phyloP scores from a whole-genome alignment of 176 grass and related monocot species.

The Juncus effusus region DNA sequence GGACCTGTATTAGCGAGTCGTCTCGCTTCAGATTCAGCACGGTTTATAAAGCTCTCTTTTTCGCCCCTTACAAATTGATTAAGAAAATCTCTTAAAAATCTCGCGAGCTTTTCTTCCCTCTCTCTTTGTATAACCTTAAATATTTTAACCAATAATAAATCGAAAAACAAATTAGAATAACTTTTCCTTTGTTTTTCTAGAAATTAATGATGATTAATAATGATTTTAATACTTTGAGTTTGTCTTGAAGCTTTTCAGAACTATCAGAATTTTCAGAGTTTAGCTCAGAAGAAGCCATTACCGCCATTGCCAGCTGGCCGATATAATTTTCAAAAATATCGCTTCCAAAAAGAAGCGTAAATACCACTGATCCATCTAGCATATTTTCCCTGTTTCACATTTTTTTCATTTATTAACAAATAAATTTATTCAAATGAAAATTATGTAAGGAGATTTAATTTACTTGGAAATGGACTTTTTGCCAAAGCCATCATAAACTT shows the following conservation, averaged over 20 bases:
- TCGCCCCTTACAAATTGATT: constrained; percentile 65
- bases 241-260: constrained; percentile 88
- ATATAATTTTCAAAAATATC: constrained; percentile 96
- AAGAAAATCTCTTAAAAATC: constrained; percentile 81
- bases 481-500: constrained; percentile 78
- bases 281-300: constrained; percentile 83
- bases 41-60: constrained; percentile 60
- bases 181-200: background rate
- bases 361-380: constrained; percentile 74
- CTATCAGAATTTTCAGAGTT: constrained; percentile 49
- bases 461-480: constrained; percentile 80
- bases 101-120: constrained; percentile 87
- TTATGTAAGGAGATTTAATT: background rate
- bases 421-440: background rate
- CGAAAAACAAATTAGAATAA: background rate
- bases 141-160: constrained; percentile 23
- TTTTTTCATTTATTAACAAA: constrained; percentile 3
- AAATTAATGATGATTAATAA: background rate
- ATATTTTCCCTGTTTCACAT: constrained; percentile 68
- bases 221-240: constrained; percentile 54
- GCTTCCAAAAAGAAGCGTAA: constrained; percentile 89
- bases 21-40: constrained; percentile 70
- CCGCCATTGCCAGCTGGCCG: constrained; percentile 83
- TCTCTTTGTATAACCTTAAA: constrained; percentile 80
- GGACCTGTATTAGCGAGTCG: constrained; percentile 64